Base-by-base conservation (phyloP, 495 filamentous ascomycete genomes). In the Aspergillus steynii region DNA sequence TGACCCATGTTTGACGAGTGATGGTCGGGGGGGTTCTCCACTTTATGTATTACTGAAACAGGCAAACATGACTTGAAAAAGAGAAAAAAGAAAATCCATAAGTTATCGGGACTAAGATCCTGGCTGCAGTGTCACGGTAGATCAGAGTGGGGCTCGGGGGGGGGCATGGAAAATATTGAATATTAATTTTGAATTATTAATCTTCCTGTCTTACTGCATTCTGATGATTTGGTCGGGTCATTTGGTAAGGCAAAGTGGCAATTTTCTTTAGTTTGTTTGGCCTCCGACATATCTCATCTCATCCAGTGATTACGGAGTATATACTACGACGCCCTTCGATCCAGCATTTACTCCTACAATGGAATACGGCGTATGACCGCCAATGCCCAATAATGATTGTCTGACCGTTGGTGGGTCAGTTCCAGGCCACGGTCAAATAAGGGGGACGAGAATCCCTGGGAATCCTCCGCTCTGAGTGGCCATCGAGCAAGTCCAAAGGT, bases 41-140 rank as follows among this genome's bases (percentile, higher is more conserved):
- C 59, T 47, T 29, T 12, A 57, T 56, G 53, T 42, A 53, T 62
- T 56, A 60, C 56, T 48, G 27, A 46, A 62, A 63, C 26, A 55
- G 64, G 64, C 50, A 63, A 63, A 25, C 50, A 34, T 51, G 26
- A 56, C 9, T 42, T 42, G 37, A 12, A 42, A 42, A 15, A 42
- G 10, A 42, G 14, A 42, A 14, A 42, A 42, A 3, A 4, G 9
- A 52, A n/a, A 37, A 25, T 52, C 29, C 42, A 32, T 51, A 34
- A 55, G 49, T 48, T 20, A 31, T 50, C 32, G 51, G 32, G 15
- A 34, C 58, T 56, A 42, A 55, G 56, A 59, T 55, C 56, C 56
- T 52, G 50, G 50, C 52, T 50, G 59, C 59, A 51, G 49, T 61
- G 59, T 61, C 59, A 61, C 53, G 53, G 59, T 61, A 55, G 59